A percentile compares a stretch with the other conserved stretches of the same genome.
Evolutionary conservation across 75 land plant species (phyloP).

Genomic region (Selaginella tamariscina): DNA sequence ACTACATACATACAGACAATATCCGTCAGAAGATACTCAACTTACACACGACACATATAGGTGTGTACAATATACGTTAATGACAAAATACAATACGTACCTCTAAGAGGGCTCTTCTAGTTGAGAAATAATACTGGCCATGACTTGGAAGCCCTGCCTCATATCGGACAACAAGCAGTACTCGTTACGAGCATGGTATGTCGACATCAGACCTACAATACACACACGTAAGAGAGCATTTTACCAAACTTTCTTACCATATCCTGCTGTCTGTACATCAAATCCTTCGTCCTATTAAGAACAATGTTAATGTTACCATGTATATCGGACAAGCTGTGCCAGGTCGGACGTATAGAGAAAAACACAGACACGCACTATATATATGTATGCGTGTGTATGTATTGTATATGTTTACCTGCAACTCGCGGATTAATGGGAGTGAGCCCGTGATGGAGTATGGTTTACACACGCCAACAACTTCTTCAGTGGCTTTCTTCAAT

Average conservation of each 20-base stretch:
- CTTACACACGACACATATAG: too few relatives aligned
- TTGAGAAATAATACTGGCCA: slow-evolving; percentile 60
- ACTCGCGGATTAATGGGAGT: slow-evolving; percentile 69
- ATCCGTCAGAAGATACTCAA: too few relatives aligned
- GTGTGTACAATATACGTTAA: too few relatives aligned
- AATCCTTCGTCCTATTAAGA: slow-evolving; percentile 75
- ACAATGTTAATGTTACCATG: too few relatives aligned
- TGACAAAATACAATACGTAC: too few relatives aligned
- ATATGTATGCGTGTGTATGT: too few relatives aligned
- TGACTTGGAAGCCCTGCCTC: slow-evolving; percentile 65
- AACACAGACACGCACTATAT: too few relatives aligned
- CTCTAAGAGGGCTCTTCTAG: slow-evolving; percentile 34
- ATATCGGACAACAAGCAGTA: slow-evolving; percentile 79
- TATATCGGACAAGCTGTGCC: too few relatives aligned
- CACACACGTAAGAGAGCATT: neutral
- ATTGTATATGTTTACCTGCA: too few relatives aligned
- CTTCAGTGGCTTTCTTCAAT: slow-evolving; percentile 73
- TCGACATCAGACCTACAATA: slow-evolving; percentile 63
- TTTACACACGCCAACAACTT: slow-evolving; percentile 61
- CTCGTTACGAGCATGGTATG: slow-evolving; percentile 91
- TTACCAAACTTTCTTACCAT: slow-evolving; percentile 40
- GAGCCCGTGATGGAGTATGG: slow-evolving; percentile 89
- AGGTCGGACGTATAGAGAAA: too few relatives aligned
- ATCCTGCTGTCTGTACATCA: slow-evolving; percentile 87
- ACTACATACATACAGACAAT: too few relatives aligned